Percentiles rank a stretch among this genome's conserved stretches.
Evolutionary conservation across 106 monocot genomes (phyloP).

Genomic region (Platanthera zijinensis): DNA sequence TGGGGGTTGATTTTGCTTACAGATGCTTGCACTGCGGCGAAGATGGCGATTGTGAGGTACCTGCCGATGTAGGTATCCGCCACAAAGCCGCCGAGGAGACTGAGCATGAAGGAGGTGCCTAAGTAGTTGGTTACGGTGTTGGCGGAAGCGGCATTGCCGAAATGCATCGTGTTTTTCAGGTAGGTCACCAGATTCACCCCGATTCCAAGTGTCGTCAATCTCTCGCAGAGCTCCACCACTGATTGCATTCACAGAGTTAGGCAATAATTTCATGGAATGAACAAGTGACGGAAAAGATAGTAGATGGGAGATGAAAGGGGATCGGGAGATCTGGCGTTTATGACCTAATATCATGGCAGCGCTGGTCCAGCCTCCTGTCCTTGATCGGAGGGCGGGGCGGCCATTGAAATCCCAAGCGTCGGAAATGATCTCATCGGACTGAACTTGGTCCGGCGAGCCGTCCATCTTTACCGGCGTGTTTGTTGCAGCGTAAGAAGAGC

Average conservation of each 20-base stretch:
- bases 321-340: not conserved
- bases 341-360: slow-evolving; percentile 59
- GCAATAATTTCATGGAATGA: not conserved
- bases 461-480: not conserved
- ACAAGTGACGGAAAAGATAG: not conserved
- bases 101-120: slow-evolving; percentile 62
- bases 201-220: slow-evolving; percentile 57
- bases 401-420: slow-evolving; percentile 78
- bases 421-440: not conserved
- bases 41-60: slow-evolving; percentile 68
- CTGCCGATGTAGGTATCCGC: slow-evolving; percentile 52
- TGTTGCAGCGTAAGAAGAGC: not conserved
- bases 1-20: slow-evolving; percentile 13
- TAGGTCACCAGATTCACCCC: slow-evolving; percentile 64
- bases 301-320: not conserved
- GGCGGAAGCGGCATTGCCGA: slow-evolving; percentile 63
- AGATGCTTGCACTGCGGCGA: slow-evolving; percentile 44
- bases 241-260: not conserved
- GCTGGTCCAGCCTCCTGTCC: slow-evolving; percentile 57
- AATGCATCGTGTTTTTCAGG: slow-evolving; percentile 59
- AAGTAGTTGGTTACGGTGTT: slow-evolving; percentile 53
- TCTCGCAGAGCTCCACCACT: slow-evolving; percentile 65
- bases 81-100: slow-evolving; percentile 56
- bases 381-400: slow-evolving; percentile 37
- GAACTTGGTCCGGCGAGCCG: not conserved